These are phyloP conservation scores for Cardamine occulta DNA, from an alignment of 345 rosid species.

Conservation along the genomic window DNA sequence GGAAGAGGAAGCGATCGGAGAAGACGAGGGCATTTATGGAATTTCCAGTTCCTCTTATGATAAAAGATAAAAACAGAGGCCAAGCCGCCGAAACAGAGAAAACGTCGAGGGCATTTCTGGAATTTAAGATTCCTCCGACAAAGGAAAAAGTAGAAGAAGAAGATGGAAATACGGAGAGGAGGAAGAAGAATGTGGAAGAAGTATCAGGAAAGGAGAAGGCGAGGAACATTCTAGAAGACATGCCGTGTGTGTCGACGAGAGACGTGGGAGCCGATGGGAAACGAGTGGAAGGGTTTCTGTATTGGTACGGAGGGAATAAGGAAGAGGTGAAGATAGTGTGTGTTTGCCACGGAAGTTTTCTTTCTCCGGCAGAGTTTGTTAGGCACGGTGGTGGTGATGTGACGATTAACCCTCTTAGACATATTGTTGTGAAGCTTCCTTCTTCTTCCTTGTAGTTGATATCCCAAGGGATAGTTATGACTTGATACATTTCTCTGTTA, in stretches of 20 bases:
- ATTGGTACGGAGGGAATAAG: slow-evolving; percentile 42
- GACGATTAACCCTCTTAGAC: slow-evolving; percentile 66
- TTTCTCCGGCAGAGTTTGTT: slow-evolving; percentile 56
- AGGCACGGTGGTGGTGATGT: slow-evolving; percentile 56
- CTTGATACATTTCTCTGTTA: too few species aligned
- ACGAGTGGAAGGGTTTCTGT: slow-evolving; percentile 55
- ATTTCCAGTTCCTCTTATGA: not conserved
- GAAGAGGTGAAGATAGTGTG: slow-evolving; percentile 56
- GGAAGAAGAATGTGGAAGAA: slow-evolving; percentile 15
- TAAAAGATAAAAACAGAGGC: slow-evolving; percentile 1
- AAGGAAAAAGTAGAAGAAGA: not conserved
- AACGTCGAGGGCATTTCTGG: not conserved
- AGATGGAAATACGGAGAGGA: slow-evolving; percentile 1
- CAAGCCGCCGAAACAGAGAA: not conserved
- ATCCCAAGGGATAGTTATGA: too few species aligned
- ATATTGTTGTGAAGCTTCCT: slow-evolving; percentile 65
- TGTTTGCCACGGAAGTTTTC: slow-evolving; percentile 58
- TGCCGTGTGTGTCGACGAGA: slow-evolving; percentile 59
- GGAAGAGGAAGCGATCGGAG: slow-evolving; percentile 67
- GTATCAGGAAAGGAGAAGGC: slow-evolving; percentile 48
- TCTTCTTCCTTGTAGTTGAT: slow-evolving; percentile 34
- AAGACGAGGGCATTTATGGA: slow-evolving; percentile 46
- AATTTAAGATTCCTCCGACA: slow-evolving; percentile 7
- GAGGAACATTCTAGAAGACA: slow-evolving; percentile 49
- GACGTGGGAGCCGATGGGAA: slow-evolving; percentile 56